These are phyloP conservation scores for Epichloe uncinata DNA, from an alignment of 2,329 filamentous ascomycete species.

Conservation along the genomic window DNA sequence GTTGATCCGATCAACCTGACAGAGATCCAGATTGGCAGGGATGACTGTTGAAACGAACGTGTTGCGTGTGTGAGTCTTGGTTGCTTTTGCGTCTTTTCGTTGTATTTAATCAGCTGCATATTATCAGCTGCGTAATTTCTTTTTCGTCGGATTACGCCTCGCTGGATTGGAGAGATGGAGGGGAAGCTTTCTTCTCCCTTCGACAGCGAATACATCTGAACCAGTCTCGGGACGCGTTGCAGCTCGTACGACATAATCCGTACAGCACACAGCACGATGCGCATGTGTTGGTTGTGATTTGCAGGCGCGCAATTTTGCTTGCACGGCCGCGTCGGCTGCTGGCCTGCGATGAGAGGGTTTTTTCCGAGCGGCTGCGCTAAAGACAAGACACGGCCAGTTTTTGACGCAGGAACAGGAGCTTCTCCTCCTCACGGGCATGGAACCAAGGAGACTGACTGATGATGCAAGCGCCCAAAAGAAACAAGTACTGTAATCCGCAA, in stretches of 20 bases:
- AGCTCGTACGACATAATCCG: no score
- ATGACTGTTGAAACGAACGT: background rate
- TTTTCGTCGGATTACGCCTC: background rate
- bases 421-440: background rate
- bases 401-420: background rate
- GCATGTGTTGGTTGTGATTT: no score
- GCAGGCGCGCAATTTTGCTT: no score
- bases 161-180: background rate
- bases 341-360: background rate
- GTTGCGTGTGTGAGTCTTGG: background rate
- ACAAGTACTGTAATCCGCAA: background rate
- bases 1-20: background rate
- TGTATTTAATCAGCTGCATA: background rate
- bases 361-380: background rate
- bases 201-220: conserved; percentile 2
- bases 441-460: no score
- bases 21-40: conserved; percentile 1
- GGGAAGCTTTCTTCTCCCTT: background rate
- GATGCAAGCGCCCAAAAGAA: no score
- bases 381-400: background rate
- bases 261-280: no score
- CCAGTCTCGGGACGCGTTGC: background rate
- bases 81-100: background rate
- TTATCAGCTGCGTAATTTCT: background rate
- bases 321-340: no score